Evolutionary conservation across 2,329 filamentous ascomycete genomes (phyloP), one percentile per base, ranked within the genome.

Genomic region (Neurospora sp.): DNA sequence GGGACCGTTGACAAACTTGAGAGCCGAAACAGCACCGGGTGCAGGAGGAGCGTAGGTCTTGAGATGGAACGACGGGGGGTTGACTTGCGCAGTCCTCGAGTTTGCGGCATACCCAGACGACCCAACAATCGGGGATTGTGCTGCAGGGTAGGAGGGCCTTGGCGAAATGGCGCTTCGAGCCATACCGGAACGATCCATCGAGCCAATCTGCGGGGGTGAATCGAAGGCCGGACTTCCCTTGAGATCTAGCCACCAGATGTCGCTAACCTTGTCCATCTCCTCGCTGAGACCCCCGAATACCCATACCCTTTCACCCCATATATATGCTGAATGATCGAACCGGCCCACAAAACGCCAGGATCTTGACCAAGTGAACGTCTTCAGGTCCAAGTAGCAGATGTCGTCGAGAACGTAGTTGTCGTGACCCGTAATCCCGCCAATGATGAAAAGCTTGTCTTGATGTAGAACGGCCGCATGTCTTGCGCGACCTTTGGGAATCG

Each of bases 351-450:
- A 99, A 72, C 91, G 92, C 96, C 96, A 99, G 52, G 93, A 90
- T 70, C 93, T 89, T 69, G 95, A 98, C 96, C 96, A 99, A 0
- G 94, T 97, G 85, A 93, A 97, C 1, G 96, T 98, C 83, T 97
- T 97, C 66, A 99, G 84, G 78, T 99, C 96, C 67, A 99, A 87
- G 77, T 97, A 99, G 82, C 93, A 97, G 67, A 99, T 93, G 77
- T 99, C 96, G 78, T 98, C 95, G 67, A 98, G 84, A 33, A 98
- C 94, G 75, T 92, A 90, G 77, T 93, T 97, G 74, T 96, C 93
- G 74, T 95, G 91, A 2, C 94, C 95, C 5, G 93, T 97, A 75
- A 98, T 92, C n/a, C 96, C 96, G 70, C 96, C 96, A 71, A 97
- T 90, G 71, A 99, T 91, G 78, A 97, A 99, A 8, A 99, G 84